A percentile compares a stretch with the other conserved stretches of the same genome.
Conservation (phyloP, 1,284 basidiomycete species). For the Volvariella volvacea region DNA sequence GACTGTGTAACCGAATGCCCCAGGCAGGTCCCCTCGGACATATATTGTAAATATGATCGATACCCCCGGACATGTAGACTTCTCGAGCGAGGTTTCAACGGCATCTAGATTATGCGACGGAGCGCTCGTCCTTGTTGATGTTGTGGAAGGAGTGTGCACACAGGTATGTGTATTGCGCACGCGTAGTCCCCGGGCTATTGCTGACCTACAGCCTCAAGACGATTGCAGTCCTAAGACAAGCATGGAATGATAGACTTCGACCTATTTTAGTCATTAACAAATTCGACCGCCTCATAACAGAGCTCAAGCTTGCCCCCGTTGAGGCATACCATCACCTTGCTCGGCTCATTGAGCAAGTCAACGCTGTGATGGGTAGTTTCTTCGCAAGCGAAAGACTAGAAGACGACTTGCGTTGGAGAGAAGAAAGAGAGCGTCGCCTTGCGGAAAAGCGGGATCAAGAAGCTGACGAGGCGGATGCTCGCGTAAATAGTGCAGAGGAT, state of each 20-base stretch:
- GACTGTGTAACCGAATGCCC: constrained; percentile 5
- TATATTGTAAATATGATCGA: constrained; percentile 95
- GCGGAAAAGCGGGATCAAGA: constrained; percentile 64
- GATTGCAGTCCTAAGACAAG: constrained; percentile 91
- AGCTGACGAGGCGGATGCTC: constrained; percentile 60
- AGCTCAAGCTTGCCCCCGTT: constrained; percentile 85
- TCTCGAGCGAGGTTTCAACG: constrained; percentile 94
- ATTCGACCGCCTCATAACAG: constrained; percentile 91
- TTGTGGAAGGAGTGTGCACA: constrained; percentile 97
- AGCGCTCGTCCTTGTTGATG: constrained; percentile 94
- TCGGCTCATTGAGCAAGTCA: constrained; percentile 94
- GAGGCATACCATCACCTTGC: constrained; percentile 95
- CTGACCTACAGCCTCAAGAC: constrained; percentile 67
- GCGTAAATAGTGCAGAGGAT: constrained; percentile 42
- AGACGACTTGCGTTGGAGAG: constrained; percentile 90
- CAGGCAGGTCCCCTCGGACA: constrained; percentile 50
- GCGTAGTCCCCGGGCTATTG: neutral
- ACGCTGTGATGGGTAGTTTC: constrained; percentile 96
- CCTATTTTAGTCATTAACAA: constrained; percentile 98
- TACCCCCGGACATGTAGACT: constrained; percentile 98
- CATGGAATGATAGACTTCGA: constrained; percentile 85
- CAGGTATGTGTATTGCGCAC: constrained; percentile 55
- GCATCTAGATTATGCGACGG: constrained; percentile 94
- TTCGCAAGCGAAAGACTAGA: constrained; percentile 97
- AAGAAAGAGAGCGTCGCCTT: constrained; percentile 82